Base-by-base conservation (phyloP, 2,329 filamentous ascomycete genomes). In the Fusarium praegraminearum region DNA sequence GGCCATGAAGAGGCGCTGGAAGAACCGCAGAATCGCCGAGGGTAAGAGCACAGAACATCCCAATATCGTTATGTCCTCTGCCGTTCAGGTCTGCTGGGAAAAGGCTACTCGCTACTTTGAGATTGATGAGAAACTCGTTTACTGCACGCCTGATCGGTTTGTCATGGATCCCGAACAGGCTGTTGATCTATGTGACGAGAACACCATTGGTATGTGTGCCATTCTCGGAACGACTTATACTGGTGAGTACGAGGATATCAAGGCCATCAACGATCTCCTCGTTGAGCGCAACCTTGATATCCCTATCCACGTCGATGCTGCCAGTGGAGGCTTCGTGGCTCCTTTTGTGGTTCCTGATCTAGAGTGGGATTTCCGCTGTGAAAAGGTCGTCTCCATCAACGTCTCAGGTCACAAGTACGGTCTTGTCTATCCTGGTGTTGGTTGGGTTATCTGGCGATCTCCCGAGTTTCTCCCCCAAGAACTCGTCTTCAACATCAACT, bases 401-500 rank as follows among this genome's bases (percentile, higher is more conserved):
- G 92, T 93, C 18, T 97, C 93, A 0, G 95, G 95, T 20, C 95
- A 98, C 85, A 98, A 98, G 83, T 88, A 88, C 69, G 85, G 85
- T 22, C 83, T 89, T 22, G 84, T 97, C 51, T 97, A 98, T 78
- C 94, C 94, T 1, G 94, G 95, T 79, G 93, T 98, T 16, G 95
- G 95, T 62, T 98, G 95, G 95, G 90, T 95, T 13, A 85, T 98
- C 71, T 98, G 94, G 94, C 89, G 94, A 49, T 88, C 89, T 40
- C 88, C 93, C 52, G 91, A 96, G 79, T 96, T 86, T 81, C 87
- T 97, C 4, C 95, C 95, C 10, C 87, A 95, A 77, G 94, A 98
- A 76, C 90, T 98, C 24, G 93, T 98, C 75, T 98, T 98, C 88
- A 98, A 97, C 86, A 98, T 98, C 87, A 98, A 98, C 86, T 98